Evolutionary conservation across 192 early-diverging fungal species (phyloP), one percentile per base, ranked within the genome.

Genomic region (Spinellus fusiger): DNA sequence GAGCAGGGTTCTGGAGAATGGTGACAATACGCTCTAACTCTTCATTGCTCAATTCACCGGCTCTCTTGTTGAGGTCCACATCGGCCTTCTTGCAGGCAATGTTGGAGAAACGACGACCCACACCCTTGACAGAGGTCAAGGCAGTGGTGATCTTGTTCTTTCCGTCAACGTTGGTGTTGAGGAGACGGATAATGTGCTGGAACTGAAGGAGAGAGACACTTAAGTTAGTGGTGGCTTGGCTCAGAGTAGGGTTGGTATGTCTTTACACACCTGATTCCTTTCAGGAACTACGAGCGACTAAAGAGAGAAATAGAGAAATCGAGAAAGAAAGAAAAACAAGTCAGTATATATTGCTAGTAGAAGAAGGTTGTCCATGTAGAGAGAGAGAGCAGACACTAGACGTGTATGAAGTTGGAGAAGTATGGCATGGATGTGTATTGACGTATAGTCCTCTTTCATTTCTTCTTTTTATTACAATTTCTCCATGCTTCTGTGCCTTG

Each of bases 41-140:
- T 76, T 96, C 96, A 78, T 87, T 89, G 80, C 88, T 85, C 64
- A 96, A 84, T 84, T 98, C 94, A 85, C 96, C 96, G 71, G 96
- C 96, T 80, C 91, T 89, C 88, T 98, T 98, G 80, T 68, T 86
- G 65, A 96, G 76, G 80, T 98, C 96, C 57, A 98, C 82, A 79
- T 98, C 96, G 61, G 96, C 96, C 88, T 98, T 98, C 90, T 98
- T 98, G 85, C 89, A 93, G 56, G 94, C 93, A 71, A 98, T 73
- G 91, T 96, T 98, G 77, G 96, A 85, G 86, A 95, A 98, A 73
- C 96, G 90, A 68, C 94, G 90, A 89, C 96, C 96, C 62, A 94
- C 90, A 89, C 96, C 96, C 88, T 94, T 92, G 84, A 98, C 95
- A 77, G 86, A 80, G 55, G 93, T 96, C 82, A 98, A 77, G 67